These are phyloP conservation scores for Eucalyptus regnans DNA, from an alignment of 345 rosid species.

Conservation along the genomic window DNA sequence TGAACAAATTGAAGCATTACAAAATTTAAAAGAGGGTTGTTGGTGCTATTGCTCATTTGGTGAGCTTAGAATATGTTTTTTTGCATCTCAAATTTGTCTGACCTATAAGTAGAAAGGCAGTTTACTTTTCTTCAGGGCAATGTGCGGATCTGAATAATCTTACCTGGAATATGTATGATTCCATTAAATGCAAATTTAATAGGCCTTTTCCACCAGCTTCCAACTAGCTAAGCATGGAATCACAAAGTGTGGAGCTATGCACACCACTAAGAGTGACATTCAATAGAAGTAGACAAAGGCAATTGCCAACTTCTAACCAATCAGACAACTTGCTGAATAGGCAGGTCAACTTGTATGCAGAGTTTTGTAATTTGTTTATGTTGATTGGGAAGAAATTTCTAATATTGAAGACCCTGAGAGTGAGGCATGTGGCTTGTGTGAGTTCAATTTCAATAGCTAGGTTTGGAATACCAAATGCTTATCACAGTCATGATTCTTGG, in stretches of 20 bases:
- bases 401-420: neutral
- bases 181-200: neutral
- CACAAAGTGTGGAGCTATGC: neutral
- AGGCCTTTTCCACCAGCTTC: neutral
- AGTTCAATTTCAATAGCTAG: neutral
- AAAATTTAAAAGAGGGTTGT: neutral
- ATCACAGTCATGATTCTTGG: neutral
- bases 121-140: neutral
- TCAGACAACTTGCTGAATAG: neutral
- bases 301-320: neutral
- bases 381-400: neutral
- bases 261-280: neutral
- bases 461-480: neutral
- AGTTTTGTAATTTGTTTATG: neutral
- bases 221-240: neutral
- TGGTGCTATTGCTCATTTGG: neutral
- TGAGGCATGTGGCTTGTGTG: neutral
- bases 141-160: neutral
- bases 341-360: neutral
- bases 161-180: neutral
- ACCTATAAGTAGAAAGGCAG: neutral
- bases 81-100: neutral
- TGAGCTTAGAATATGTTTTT: neutral
- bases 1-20: too few relatives aligned
- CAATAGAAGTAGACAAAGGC: neutral